A percentile compares a stretch with the other conserved stretches of the same genome.
These are phyloP conservation scores for Tricholoma saponaceum DNA, from an alignment of 768 basidiomycete species.

Conservation along the genomic window DNA sequence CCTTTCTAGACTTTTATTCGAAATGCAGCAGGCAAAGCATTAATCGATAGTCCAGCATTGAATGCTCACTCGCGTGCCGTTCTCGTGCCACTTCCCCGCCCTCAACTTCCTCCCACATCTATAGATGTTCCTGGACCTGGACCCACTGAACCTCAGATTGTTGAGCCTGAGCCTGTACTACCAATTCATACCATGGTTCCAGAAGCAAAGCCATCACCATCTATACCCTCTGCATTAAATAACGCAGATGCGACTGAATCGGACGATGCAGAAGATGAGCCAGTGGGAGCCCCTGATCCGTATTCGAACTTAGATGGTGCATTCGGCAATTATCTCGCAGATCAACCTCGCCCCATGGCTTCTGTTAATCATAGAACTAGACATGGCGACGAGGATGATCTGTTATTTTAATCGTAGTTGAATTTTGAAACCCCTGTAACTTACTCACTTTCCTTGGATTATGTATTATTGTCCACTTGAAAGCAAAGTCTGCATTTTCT, in stretches of 20 bases:
- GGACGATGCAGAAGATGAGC: constrained; percentile 38
- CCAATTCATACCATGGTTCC: constrained; percentile 21
- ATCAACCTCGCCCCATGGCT: constrained; percentile 65
- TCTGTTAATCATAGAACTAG: constrained; percentile 34
- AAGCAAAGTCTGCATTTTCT: constrained; percentile 22
- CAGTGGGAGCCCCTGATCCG: constrained; percentile 49
- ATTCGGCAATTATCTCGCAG: constrained; percentile 69
- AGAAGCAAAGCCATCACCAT: constrained; percentile 28
- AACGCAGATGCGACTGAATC: constrained; percentile 23
- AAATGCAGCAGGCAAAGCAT: constrained; percentile 76
- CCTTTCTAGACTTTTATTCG: constrained; percentile 82
- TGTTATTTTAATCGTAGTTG: constrained; percentile 47
- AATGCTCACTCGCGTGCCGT: constrained; percentile 76
- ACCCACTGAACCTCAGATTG: constrained; percentile 43
- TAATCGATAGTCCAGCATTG: constrained; percentile 85
- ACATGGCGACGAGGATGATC: constrained; percentile 57
- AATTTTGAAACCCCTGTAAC: background rate
- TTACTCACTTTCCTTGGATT: constrained; percentile 4
- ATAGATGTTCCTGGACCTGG: constrained; percentile 63
- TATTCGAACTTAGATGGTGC: constrained; percentile 81
- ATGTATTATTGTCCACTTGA: constrained; percentile 14
- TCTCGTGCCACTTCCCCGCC: constrained; percentile 57
- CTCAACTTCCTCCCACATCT: constrained; percentile 39
- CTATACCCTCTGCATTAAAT: constrained; percentile 25
- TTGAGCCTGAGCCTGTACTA: constrained; percentile 17